Percentiles rank a stretch among this genome's conserved stretches.
These are phyloP conservation scores for Forsythia viridissima DNA, from an alignment of 257 asterid species.

Conservation along the genomic window DNA sequence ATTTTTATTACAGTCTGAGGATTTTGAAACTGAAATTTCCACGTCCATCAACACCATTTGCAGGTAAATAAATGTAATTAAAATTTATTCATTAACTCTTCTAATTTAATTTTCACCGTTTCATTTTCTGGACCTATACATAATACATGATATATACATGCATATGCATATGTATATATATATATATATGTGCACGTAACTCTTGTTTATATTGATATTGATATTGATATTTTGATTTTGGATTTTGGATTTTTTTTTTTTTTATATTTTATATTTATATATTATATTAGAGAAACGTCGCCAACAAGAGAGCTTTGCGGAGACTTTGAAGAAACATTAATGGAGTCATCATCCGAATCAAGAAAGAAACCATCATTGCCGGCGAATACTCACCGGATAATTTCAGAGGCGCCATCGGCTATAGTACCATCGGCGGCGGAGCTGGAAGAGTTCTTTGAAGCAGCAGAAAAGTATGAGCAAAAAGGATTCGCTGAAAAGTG, in stretches of 20 bases:
- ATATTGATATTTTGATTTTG: too few species aligned
- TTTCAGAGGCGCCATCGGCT: background rate
- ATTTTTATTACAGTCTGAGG: conserved; percentile 29
- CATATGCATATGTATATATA: background rate
- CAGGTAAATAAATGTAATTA: conserved; percentile 22
- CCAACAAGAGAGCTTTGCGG: conserved; percentile 22
- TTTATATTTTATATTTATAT: background rate
- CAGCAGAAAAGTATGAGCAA: conserved; percentile 38
- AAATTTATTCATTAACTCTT: background rate
- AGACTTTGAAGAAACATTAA: conserved; percentile 16
- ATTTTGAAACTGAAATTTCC: conserved; percentile 31
- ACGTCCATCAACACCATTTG: conserved; percentile 25
- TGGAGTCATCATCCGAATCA: conserved; percentile 14
- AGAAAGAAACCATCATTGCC: background rate
- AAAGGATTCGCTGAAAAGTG: conserved; percentile 44
- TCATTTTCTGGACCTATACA: background rate
- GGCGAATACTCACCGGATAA: background rate
- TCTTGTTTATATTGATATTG: too few species aligned
- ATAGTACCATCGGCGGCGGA: conserved; percentile 33
- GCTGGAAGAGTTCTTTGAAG: conserved; percentile 47
- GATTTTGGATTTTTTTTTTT: background rate
- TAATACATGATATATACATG: background rate
- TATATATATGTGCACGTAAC: too few species aligned
- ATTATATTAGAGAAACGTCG: conserved; percentile 24
- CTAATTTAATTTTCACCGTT: background rate